Base-by-base conservation (phyloP, 2,329 filamentous ascomycete species). In the Exserohilum rostratum region DNA sequence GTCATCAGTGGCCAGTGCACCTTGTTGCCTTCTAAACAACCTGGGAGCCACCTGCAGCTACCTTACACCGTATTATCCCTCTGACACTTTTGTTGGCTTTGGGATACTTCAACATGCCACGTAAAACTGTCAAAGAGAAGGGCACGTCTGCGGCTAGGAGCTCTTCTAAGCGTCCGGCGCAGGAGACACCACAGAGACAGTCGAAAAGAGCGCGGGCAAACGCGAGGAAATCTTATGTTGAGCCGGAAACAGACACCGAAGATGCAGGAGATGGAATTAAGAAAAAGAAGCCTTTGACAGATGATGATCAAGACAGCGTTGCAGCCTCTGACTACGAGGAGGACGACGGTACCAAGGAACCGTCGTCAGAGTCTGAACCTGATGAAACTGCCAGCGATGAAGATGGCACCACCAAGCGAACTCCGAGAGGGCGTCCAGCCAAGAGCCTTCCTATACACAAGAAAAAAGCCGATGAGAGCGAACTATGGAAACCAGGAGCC, bases 401-500 rank as follows among this genome's bases (percentile, higher is more conserved):
- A 17, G 67, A 74, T 34, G 51, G 47, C 31, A 59, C 67, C 49
- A 54, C 63, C 20, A 73, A 68, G 57, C 73, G 60, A 57, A 64
- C 53, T 46, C 60, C 55, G 18, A 62, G 55, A 57, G 64, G 54
- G 17, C 60, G 57, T 52, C 38, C 46, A 45, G 55, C 50, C 56
- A 67, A 58, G 55, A 58, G 45, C 33, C 58, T 65, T 43, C 61
- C 62, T 13, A 47, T 61, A 39, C 68, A 55, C 53, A 68, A 63
- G 50, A 68, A 68, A 49, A 46, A 56, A 29, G 50, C 35, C 3
- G 75, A 78, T 48, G 77, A 77, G 40, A 79, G 80, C 58, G 81
- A 85, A 47, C 69, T 85, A 30, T 86, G 83, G 84, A 79, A 80
- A 66, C 75, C 80, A 55, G 84, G 83, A 9, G 82, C 83, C 31